phyloP scores from a whole-genome alignment of 441 rosid species.

The Flueggea neowawraea region DNA sequence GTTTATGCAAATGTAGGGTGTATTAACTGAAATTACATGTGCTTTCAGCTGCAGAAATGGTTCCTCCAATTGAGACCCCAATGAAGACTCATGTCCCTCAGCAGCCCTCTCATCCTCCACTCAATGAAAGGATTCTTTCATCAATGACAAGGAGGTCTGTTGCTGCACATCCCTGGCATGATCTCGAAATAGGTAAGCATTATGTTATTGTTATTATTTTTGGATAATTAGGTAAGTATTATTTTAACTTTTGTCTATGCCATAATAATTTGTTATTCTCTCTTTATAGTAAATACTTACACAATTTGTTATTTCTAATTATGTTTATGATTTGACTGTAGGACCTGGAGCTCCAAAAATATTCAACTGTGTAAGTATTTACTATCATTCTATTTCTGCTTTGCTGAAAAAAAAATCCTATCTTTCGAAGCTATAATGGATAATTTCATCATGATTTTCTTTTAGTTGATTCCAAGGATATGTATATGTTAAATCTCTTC shows the following conservation, averaged over 20 bases:
- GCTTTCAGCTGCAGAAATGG: conserved; percentile 46
- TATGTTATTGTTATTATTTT: background rate
- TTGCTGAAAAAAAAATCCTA: background rate
- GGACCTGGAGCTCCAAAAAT: conserved; percentile 93
- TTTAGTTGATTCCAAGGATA: too few species aligned
- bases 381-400: conserved; percentile 1
- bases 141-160: conserved; percentile 73
- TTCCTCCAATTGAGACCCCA: conserved; percentile 60
- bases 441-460: too few species aligned
- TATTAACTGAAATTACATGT: background rate
- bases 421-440: too few species aligned
- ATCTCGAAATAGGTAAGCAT: conserved; percentile 78
- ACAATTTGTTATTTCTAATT: too few species aligned
- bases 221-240: conserved; percentile 44
- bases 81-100: conserved; percentile 33
- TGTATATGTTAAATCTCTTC: too few species aligned
- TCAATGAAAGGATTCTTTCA: conserved; percentile 86
- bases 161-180: conserved; percentile 99
- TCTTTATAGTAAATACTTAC: too few species aligned
- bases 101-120: conserved; percentile 54
- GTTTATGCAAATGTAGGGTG: background rate
- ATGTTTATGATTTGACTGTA: conserved; percentile 18
- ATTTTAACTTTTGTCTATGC: background rate
- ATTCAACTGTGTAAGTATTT: conserved; percentile 77
- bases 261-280: background rate